phyloP scores from a whole-genome alignment of 345 rosid species.

The Citrus australasica region DNA sequence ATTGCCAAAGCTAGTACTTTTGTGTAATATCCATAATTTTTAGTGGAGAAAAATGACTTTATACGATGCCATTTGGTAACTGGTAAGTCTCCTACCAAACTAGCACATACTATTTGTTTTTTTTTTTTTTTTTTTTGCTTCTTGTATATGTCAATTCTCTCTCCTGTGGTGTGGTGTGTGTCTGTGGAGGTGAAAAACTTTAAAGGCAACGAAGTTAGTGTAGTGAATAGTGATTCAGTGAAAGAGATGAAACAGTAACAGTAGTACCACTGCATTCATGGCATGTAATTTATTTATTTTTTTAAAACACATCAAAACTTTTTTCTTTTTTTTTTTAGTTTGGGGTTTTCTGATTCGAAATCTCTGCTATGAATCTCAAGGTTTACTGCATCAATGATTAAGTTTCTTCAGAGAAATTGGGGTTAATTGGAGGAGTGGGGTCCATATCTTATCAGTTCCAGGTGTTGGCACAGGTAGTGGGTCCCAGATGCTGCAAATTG shows the following conservation, averaged over 20 bases:
- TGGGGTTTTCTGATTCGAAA: constrained; percentile 13
- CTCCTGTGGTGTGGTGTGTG: too few relatives aligned
- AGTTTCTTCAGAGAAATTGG: constrained; percentile 16
- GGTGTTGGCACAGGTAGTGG: constrained; percentile 67
- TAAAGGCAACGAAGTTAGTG: constrained; percentile 13
- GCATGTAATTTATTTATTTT: neutral
- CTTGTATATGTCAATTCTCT: neutral
- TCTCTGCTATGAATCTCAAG: constrained; percentile 35
- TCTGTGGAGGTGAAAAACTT: neutral
- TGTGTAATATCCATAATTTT: constrained; percentile 9
- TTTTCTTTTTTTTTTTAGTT: neutral
- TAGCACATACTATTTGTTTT: constrained; percentile 20
- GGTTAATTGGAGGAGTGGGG: constrained; percentile 28
- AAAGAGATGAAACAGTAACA: constrained; percentile 33
- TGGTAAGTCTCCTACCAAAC: constrained; percentile 38
- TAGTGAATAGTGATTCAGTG: constrained; percentile 2
- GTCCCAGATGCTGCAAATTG: constrained; percentile 57
- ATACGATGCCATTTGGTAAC: neutral
- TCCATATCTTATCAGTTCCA: constrained; percentile 57
- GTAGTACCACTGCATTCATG: neutral
- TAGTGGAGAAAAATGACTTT: constrained; percentile 20
- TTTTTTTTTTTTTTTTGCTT: neutral
- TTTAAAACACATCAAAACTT: neutral
- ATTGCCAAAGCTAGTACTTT: neutral
- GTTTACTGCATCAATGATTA: constrained; percentile 53